Evolutionary conservation across 1,284 basidiomycete genomes (phyloP).

Genomic region (Rhodotorula sp.): DNA sequence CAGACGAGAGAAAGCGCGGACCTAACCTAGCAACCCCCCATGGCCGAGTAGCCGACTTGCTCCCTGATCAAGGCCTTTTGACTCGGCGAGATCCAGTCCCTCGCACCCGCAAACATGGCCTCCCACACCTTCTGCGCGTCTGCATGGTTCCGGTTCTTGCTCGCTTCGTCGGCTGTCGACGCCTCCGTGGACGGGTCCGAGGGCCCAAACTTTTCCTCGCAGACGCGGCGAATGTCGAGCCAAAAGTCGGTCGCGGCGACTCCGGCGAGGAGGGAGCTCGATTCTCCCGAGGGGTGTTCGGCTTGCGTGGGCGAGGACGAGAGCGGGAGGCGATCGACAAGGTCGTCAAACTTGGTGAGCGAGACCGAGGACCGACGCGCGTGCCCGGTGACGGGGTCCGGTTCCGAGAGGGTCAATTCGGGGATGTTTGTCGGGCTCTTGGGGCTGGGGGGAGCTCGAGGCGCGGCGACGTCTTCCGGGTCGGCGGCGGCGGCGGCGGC

Average conservation of each 20-base stretch:
- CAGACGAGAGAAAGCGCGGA: neutral
- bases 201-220: conserved; percentile 35
- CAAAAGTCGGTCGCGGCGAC: conserved; percentile 35
- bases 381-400: conserved; percentile 3
- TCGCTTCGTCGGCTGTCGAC: no score
- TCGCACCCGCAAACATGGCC: conserved; percentile 41
- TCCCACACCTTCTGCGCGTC: conserved; percentile 44
- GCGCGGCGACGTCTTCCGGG: neutral
- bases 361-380: conserved; percentile 8
- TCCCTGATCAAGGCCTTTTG: conserved; percentile 46
- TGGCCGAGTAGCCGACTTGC: conserved; percentile 42
- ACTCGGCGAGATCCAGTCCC: conserved; percentile 44
- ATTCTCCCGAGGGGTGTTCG: conserved; percentile 15
- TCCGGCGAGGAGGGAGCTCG: conserved; percentile 23
- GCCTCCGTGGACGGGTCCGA: no score
- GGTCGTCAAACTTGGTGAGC: conserved; percentile 23
- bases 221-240: conserved; percentile 24
- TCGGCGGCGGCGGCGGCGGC: neutral
- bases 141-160: conserved; percentile 4
- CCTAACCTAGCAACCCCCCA: conserved; percentile 42
- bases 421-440: conserved; percentile 20
- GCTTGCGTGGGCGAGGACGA: conserved; percentile 17
- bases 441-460: conserved; percentile 4
- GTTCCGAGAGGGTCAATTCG: conserved; percentile 34
- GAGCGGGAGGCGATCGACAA: conserved; percentile 13